Percentiles rank a stretch among this genome's conserved stretches.
Evolutionary conservation across 2,329 filamentous ascomycete genomes (phyloP).

Genomic region (Colletotrichum lentis): DNA sequence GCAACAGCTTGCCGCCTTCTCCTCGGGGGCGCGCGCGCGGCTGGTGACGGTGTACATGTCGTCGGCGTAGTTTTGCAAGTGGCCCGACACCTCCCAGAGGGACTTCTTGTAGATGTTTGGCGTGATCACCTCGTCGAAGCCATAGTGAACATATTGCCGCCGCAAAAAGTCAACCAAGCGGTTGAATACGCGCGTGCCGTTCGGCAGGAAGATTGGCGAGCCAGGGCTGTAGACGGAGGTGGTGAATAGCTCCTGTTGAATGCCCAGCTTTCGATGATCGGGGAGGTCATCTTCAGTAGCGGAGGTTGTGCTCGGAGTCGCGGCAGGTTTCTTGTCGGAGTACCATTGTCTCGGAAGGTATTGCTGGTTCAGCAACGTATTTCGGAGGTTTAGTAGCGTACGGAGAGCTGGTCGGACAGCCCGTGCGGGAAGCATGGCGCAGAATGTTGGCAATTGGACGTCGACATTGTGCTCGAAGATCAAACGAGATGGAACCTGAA

Average conservation of each 20-base stretch:
- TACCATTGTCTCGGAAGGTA: slow-evolving; percentile 21
- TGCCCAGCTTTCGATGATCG: slow-evolving; percentile 68
- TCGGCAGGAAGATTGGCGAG: slow-evolving; percentile 83
- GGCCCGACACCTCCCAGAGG: slow-evolving; percentile 84
- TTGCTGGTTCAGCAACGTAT: not conserved
- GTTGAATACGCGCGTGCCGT: slow-evolving; percentile 84
- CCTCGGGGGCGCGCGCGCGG: slow-evolving; percentile 45
- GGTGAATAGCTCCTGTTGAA: slow-evolving; percentile 79
- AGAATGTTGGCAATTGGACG: slow-evolving; percentile 23
- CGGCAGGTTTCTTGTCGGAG: slow-evolving; percentile 26
- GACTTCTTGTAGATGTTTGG: slow-evolving; percentile 91
- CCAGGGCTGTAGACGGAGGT: slow-evolving; percentile 83
- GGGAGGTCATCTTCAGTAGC: slow-evolving; percentile 44
- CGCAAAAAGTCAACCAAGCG: slow-evolving; percentile 83
- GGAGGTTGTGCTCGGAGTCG: not conserved
- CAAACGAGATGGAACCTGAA: slow-evolving; percentile 7
- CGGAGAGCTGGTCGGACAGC: slow-evolving; percentile 38
- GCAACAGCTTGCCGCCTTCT: slow-evolving; percentile 43
- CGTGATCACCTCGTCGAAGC: slow-evolving; percentile 87
- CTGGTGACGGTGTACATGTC: slow-evolving; percentile 88
- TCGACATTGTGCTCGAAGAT: slow-evolving; percentile 15
- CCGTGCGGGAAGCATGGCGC: slow-evolving; percentile 43
- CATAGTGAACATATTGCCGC: slow-evolving; percentile 83
- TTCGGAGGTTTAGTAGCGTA: slow-evolving; percentile 12
- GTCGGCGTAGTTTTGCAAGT: slow-evolving; percentile 88